Evolutionary conservation across 495 filamentous ascomycete genomes (phyloP).

Genomic region (Ramalina peruviana): DNA sequence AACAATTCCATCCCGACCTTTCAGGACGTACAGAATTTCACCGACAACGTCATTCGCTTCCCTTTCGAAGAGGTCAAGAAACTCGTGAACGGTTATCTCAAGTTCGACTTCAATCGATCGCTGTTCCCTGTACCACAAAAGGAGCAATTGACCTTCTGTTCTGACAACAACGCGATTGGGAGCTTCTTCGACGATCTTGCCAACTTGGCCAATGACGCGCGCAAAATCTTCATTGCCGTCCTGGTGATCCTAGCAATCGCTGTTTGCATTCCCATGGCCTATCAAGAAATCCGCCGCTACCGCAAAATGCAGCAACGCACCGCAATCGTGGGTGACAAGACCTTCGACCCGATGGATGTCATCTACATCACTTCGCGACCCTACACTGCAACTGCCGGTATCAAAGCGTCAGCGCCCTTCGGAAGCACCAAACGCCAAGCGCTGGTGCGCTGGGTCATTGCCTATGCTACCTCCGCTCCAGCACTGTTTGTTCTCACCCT

Average conservation of each 20-base stretch:
- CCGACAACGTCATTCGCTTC: constrained; percentile 49
- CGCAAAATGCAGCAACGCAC: constrained; percentile 55
- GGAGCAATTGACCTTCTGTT: constrained; percentile 73
- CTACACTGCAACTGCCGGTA: constrained; percentile 52
- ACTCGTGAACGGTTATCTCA: constrained; percentile 50
- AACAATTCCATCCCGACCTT: constrained; percentile 74
- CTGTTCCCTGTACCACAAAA: constrained; percentile 71
- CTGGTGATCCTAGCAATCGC: constrained; percentile 55
- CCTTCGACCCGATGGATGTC: constrained; percentile 72
- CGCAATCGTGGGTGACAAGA: constrained; percentile 46
- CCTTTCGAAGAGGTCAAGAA: constrained; percentile 70
- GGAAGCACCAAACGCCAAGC: constrained; percentile 51
- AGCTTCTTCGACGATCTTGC: constrained; percentile 69
- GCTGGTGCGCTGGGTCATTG: constrained; percentile 68
- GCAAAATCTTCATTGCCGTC: constrained; percentile 59
- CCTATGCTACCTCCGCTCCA: constrained; percentile 72
- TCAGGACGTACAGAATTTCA: constrained; percentile 64
- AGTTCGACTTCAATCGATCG: constrained; percentile 63
- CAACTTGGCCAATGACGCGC: constrained; percentile 43
- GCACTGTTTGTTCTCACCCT: constrained; percentile 81
- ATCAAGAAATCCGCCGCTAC: constrained; percentile 67
- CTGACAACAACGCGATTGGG: constrained; percentile 67
- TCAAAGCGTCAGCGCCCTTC: constrained; percentile 59
- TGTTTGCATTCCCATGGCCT: constrained; percentile 64
- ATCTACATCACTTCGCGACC: constrained; percentile 78